Conservation (phyloP, 371 early-diverging fungal species). For the Phascolomyces articulosus region DNA sequence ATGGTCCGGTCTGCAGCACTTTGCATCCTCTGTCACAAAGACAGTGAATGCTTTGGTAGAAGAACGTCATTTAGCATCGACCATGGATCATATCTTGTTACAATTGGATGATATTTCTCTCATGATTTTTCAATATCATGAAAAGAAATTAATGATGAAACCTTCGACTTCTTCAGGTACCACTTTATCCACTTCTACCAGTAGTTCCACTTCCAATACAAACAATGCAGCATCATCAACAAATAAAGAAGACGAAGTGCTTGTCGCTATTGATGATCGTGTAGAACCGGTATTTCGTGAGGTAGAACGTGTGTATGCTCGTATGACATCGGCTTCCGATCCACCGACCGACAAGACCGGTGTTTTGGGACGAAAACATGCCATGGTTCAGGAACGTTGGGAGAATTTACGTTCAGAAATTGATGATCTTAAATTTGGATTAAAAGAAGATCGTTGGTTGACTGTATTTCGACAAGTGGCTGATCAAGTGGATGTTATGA, state of each 20-base stretch:
- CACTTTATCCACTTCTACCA: conserved; percentile 8
- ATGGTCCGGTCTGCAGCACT: conserved; percentile 52
- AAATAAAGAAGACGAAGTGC: conserved; percentile 39
- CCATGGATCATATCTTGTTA: conserved; percentile 36
- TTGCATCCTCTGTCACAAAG: conserved; percentile 35
- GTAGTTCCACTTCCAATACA: conserved; percentile 1
- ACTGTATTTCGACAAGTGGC: conserved; percentile 60
- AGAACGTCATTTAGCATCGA: conserved; percentile 14
- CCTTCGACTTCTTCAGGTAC: conserved; percentile 1
- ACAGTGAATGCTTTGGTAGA: conserved; percentile 21
- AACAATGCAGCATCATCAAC: no score
- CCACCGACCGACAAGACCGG: conserved; percentile 38
- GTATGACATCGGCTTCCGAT: conserved; percentile 37
- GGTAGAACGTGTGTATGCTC: conserved; percentile 58
- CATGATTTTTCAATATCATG: conserved; percentile 49
- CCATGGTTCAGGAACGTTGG: conserved; percentile 49
- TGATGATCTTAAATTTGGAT: conserved; percentile 56
- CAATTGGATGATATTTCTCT: conserved; percentile 43
- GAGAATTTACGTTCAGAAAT: conserved; percentile 46
- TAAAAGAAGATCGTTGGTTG: conserved; percentile 65
- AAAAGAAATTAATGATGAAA: conserved; percentile 23
- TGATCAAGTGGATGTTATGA: conserved; percentile 63
- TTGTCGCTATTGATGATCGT: conserved; percentile 56
- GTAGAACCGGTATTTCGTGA: conserved; percentile 55
- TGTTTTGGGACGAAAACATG: conserved; percentile 39